phyloP scores from a whole-genome alignment of 306 rosid species.

The Styphnolobium japonicum region DNA sequence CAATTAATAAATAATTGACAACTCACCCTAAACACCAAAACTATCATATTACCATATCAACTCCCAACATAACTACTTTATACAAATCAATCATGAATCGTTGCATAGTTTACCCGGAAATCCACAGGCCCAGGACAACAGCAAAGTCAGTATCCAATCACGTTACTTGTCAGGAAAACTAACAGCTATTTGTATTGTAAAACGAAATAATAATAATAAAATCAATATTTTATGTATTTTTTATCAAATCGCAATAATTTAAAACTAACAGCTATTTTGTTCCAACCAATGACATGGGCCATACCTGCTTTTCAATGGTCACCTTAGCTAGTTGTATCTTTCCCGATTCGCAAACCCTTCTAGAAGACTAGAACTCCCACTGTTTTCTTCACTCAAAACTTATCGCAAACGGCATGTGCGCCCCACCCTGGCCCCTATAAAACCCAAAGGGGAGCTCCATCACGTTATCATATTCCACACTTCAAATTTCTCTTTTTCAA shows the following conservation, averaged over 20 bases:
- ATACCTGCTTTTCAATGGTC: background rate
- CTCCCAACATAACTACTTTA: no score
- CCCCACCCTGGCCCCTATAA: background rate
- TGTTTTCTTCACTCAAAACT: background rate
- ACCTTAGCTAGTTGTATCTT: background rate
- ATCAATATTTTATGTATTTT: background rate
- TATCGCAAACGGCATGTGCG: constrained; percentile 23
- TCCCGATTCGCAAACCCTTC: constrained; percentile 28
- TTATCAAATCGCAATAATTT: no score
- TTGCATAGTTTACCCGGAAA: background rate
- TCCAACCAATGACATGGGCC: background rate
- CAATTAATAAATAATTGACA: no score
- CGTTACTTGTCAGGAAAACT: background rate
- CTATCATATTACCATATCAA: no score
- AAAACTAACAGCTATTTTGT: background rate
- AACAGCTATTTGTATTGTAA: constrained; percentile 2
- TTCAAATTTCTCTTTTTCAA: background rate
- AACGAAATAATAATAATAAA: background rate
- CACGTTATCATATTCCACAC: no score
- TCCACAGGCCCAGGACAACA: background rate
- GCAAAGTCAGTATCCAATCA: background rate
- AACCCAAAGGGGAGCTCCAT: background rate
- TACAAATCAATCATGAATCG: background rate
- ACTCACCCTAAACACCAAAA: no score
- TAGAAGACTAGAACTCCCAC: constrained; percentile 34